A percentile compares a stretch with the other conserved stretches of the same genome.
These are phyloP conservation scores for Spongospora subterranea DNA, from an alignment of 208 protist genomes.

Conservation along the genomic window DNA sequence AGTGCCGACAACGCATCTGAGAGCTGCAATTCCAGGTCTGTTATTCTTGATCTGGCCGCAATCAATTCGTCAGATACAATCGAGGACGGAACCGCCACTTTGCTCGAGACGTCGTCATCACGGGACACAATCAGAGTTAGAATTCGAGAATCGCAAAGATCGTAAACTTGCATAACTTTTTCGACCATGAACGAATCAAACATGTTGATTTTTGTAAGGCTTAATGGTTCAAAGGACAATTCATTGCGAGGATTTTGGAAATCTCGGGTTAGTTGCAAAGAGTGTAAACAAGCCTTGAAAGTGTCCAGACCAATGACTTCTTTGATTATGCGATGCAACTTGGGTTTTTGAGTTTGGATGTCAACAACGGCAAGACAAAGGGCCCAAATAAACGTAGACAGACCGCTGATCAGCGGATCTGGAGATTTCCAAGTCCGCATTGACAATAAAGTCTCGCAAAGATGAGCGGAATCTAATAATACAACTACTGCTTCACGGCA, in stretches of 20 bases:
- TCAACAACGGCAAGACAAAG: background rate
- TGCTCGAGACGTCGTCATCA: background rate
- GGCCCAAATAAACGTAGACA: background rate
- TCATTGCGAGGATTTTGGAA: background rate
- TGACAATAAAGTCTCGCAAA: background rate
- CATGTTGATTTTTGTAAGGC: background rate
- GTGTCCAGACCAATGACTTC: background rate
- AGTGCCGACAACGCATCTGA: background rate
- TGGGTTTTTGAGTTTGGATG: background rate
- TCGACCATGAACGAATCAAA: background rate
- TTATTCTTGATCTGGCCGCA: conserved; percentile 31
- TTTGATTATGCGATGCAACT: background rate
- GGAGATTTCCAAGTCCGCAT: background rate
- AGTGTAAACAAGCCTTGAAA: background rate
- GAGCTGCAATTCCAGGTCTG: conserved; percentile 4
- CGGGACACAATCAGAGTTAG: background rate
- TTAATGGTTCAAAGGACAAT: background rate
- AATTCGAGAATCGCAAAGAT: conserved; percentile 39
- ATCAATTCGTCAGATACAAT: conserved; percentile 44
- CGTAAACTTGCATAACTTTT: background rate
- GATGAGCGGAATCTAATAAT: background rate
- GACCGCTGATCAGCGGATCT: background rate
- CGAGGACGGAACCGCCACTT: background rate
- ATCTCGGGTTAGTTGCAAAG: background rate
- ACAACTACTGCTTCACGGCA: background rate